These are phyloP conservation scores for Paragyromitra xinjiangensis DNA, from an alignment of 495 filamentous ascomycete species.

Conservation along the genomic window DNA sequence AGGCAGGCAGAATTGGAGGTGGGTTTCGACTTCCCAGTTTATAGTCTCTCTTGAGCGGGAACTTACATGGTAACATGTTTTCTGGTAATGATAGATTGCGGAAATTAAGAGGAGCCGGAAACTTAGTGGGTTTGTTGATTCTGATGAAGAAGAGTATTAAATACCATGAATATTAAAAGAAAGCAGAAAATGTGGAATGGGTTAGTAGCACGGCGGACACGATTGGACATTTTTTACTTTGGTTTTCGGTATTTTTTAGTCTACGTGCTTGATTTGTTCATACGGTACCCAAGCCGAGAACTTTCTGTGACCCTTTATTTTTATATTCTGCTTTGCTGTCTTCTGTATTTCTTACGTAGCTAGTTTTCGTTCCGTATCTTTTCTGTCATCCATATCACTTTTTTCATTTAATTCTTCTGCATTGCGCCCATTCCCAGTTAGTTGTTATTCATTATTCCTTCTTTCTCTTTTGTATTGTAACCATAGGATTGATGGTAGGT, in stretches of 20 bases:
- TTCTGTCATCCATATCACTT: slow-evolving; percentile 4
- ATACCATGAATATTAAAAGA: slow-evolving; percentile 2
- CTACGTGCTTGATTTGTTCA: slow-evolving; percentile 31
- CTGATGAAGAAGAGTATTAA: slow-evolving; percentile 56
- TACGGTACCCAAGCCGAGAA: slow-evolving; percentile 32
- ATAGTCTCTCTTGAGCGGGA: not conserved
- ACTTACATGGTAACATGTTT: not conserved
- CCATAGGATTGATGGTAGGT: slow-evolving; percentile 45
- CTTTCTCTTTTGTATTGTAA: slow-evolving; percentile 41
- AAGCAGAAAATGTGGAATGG: not conserved
- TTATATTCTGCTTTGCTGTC: not conserved
- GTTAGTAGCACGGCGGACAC: not conserved
- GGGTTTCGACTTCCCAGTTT: slow-evolving; percentile 12
- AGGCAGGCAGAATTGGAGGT: slow-evolving; percentile 56
- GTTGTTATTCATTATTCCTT: slow-evolving; percentile 8
- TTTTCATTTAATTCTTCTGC: slow-evolving; percentile 39
- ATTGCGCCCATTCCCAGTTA: slow-evolving; percentile 29
- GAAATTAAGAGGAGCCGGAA: slow-evolving; percentile 57
- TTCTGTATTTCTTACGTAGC: slow-evolving; percentile 33
- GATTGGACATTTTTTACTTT: slow-evolving; percentile 23
- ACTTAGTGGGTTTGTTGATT: slow-evolving; percentile 56
- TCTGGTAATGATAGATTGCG: slow-evolving; percentile 46
- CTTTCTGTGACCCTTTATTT: slow-evolving; percentile 25
- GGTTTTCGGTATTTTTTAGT: slow-evolving; percentile 37
- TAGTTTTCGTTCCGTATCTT: slow-evolving; percentile 29